These are phyloP conservation scores for Plenodomus biglobosus DNA, from an alignment of 2,329 filamentous ascomycete genomes.

Conservation along the genomic window DNA sequence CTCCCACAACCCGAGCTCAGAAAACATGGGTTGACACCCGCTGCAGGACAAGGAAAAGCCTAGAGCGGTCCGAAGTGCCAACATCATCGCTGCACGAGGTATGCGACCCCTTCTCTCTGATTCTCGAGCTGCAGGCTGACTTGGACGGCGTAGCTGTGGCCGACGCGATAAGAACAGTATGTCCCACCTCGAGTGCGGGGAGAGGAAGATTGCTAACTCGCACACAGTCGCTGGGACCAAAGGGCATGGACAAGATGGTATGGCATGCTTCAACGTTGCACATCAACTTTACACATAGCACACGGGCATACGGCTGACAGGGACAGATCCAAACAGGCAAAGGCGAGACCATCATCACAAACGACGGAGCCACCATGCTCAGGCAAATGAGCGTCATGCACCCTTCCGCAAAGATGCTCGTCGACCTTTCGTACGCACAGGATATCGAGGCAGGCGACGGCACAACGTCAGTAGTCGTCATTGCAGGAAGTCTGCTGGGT, in stretches of 20 bases:
- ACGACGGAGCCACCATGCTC: conserved; percentile 99
- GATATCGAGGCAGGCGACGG: conserved; percentile 98
- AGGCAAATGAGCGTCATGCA: conserved; percentile 99
- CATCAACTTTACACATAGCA: no score
- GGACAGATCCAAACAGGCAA: conserved; percentile 84
- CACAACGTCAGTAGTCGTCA: conserved; percentile 96
- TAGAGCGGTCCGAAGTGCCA: conserved; percentile 90
- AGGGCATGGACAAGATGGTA: conserved; percentile 98
- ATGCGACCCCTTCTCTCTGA: conserved; percentile 39
- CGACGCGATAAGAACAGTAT: conserved; percentile 88
- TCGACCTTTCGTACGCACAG: conserved; percentile 94
- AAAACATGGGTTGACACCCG: conserved; percentile 46
- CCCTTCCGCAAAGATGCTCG: conserved; percentile 98
- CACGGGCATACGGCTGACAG: conserved; percentile 9
- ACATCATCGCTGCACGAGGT: conserved; percentile 97
- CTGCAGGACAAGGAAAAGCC: conserved; percentile 91
- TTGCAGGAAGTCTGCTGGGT: conserved; percentile 90
- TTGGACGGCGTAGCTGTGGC: conserved; percentile 69
- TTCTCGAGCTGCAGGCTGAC: conserved; percentile 22
- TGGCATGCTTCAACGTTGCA: conserved; percentile 9
- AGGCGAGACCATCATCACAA: conserved; percentile 98
- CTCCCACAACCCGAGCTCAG: conserved; percentile 10
- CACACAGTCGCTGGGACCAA: conserved; percentile 78
- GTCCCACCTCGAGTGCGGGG: conserved; percentile 31
- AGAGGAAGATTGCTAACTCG: conserved; percentile 24